Evolutionary conservation across 208 protist genomes (phyloP).

Genomic region (Borovskyia barvae): DNA sequence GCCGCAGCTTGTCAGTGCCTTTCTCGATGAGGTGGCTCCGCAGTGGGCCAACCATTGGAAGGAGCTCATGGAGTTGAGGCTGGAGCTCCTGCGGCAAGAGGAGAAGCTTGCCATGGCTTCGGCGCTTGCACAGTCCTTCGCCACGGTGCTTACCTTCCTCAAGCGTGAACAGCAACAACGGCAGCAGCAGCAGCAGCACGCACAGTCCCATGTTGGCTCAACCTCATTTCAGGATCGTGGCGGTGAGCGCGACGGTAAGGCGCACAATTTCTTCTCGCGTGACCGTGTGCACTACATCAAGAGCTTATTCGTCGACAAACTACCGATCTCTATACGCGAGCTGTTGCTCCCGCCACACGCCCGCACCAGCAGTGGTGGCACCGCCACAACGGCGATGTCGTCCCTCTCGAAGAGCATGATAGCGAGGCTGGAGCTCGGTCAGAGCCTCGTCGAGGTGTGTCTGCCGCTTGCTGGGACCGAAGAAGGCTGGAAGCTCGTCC

Average conservation of each 20-base stretch:
- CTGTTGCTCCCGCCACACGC: constrained; percentile 19
- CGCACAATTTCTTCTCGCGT: constrained; percentile 15
- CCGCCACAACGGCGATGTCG: not conserved
- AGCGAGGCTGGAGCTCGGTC: constrained; percentile 37
- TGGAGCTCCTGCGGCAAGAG: constrained; percentile 49
- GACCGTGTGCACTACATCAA: constrained; percentile 35
- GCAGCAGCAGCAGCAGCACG: constrained; percentile 10
- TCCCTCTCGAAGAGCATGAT: constrained; percentile 3
- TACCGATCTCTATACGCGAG: constrained; percentile 69
- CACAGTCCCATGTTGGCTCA: too few relatives aligned
- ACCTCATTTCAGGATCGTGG: not conserved
- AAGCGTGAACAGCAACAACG: constrained; percentile 38
- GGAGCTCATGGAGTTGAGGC: constrained; percentile 73
- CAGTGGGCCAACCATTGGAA: constrained; percentile 65
- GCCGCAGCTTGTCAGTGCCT: constrained; percentile 30
- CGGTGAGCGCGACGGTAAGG: not conserved
- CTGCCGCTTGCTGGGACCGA: constrained; percentile 44
- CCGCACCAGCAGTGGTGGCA: not conserved
- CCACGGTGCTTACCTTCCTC: constrained; percentile 42
- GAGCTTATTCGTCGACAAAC: constrained; percentile 49
- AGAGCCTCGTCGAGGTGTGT: constrained; percentile 45
- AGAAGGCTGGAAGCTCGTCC: constrained; percentile 53
- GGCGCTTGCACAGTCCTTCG: constrained; percentile 46
- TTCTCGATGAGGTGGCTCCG: constrained; percentile 50
- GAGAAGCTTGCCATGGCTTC: constrained; percentile 45